Conservation (phyloP, 176 grass and related monocot species). For the Cenchrus fungigraminus region DNA sequence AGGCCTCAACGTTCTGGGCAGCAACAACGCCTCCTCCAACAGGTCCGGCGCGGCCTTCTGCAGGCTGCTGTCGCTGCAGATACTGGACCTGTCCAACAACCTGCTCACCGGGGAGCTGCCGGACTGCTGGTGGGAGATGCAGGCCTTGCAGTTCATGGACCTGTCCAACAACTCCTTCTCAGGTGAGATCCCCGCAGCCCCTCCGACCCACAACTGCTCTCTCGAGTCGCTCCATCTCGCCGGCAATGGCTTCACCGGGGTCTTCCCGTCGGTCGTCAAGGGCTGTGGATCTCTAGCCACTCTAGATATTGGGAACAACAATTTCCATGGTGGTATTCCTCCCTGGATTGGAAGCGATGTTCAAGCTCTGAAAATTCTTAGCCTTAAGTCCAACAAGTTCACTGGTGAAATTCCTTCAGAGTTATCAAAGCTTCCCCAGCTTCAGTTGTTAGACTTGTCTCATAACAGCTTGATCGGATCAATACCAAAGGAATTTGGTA, state of each 20-base stretch:
- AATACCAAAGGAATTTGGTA: slow-evolving; percentile 60
- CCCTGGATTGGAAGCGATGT: slow-evolving; percentile 52
- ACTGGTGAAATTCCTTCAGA: slow-evolving; percentile 44
- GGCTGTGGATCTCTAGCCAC: slow-evolving; percentile 37
- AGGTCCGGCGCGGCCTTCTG: slow-evolving; percentile 57
- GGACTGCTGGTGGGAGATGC: slow-evolving; percentile 55
- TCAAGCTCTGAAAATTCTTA: slow-evolving; percentile 51
- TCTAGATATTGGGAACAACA: slow-evolving; percentile 63
- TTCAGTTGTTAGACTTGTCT: slow-evolving; percentile 69
- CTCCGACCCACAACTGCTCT: slow-evolving; percentile 22
- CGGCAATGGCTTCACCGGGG: slow-evolving; percentile 53
- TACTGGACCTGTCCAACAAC: slow-evolving; percentile 82
- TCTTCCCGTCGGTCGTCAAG: slow-evolving; percentile 35
- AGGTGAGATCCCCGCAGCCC: slow-evolving; percentile 51
- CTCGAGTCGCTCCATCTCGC: slow-evolving; percentile 68
- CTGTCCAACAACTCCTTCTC: slow-evolving; percentile 61
- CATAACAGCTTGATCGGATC: slow-evolving; percentile 56
- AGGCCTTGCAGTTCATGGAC: slow-evolving; percentile 57
- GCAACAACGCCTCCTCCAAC: slow-evolving; percentile 44
- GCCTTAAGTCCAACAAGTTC: slow-evolving; percentile 62
- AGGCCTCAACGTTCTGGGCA: slow-evolving; percentile 29
- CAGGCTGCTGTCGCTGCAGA: slow-evolving; percentile 44
- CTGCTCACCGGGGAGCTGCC: slow-evolving; percentile 60
- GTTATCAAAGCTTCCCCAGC: slow-evolving; percentile 43
- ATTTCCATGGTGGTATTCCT: slow-evolving; percentile 59